Evolutionary conservation across 2,329 filamentous ascomycete species (phyloP).

Genomic region (Ascocoryne sarcoides): DNA sequence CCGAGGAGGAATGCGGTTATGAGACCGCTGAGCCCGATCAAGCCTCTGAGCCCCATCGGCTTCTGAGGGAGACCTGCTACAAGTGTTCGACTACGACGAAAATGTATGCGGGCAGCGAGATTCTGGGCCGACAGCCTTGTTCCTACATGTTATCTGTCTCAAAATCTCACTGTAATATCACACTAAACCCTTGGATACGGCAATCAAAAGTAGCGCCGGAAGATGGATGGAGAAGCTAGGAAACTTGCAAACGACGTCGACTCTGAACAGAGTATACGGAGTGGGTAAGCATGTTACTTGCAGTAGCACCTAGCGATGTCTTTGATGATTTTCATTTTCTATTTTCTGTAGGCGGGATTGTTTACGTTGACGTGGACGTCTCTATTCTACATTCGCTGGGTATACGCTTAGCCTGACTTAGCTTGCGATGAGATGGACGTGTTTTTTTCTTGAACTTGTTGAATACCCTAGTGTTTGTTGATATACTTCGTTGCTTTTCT

Average conservation of each 20-base stretch:
- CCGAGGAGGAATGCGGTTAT: constrained; percentile 12
- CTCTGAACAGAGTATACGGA: background rate
- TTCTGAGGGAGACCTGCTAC: constrained; percentile 29
- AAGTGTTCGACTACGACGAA: background rate
- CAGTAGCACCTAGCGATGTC: too few species aligned
- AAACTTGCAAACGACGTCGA: background rate
- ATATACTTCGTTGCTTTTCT: background rate
- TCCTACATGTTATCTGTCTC: too few species aligned
- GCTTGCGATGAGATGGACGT: too few species aligned
- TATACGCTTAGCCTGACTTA: too few species aligned
- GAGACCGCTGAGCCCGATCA: constrained; percentile 53
- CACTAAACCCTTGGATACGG: background rate
- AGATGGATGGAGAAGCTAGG: background rate
- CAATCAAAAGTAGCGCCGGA: background rate
- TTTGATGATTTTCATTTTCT: background rate
- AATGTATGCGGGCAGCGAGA: background rate
- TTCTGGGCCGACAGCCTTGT: too few species aligned
- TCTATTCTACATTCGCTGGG: too few species aligned
- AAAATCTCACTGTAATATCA: background rate
- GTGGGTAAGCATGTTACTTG: background rate
- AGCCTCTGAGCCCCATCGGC: constrained; percentile 54
- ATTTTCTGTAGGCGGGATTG: background rate
- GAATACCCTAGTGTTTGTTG: background rate
- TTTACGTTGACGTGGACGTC: too few species aligned
- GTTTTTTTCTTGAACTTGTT: too few species aligned